Base-by-base conservation (phyloP, 306 rosid species). In the Cucumis melo region DNA sequence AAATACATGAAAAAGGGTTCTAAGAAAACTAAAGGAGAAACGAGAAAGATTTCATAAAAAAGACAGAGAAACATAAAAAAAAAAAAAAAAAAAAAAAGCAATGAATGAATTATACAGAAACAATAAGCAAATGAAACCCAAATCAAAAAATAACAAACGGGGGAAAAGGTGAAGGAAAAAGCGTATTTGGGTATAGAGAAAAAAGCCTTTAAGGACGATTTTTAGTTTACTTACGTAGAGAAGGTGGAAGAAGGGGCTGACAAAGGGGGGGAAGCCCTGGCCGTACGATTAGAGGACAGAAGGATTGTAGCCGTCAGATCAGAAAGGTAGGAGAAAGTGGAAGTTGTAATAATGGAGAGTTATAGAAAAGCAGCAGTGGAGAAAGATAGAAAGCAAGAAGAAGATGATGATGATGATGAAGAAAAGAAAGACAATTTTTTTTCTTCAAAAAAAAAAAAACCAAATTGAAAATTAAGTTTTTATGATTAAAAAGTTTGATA, bases 291-390 rank as follows among this genome's bases (percentile, higher is more conserved):
- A 81, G 80, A 73, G 85, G 83, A 84, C 80, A 84, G 84, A 83
- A 81, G 85, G 91, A 94, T 87, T 86, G 84, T 59, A 79, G 87
- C 89, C 98, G 96, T 88, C 80, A 86, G 91, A 93, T 89, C 86
- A 87, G 85, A 87, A 81, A 41, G 82, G 15, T 29, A 63, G 63
- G 66, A 13, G 73, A 46, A 51, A 62, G 63, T 39, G 60, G 20
- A 20, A 62, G 82, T 53, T 64, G 73, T 61, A 83, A 48, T 76
- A 70, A 77, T 78, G 79, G 83, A 81, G 79, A 55, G 85, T 62
- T 74, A 81, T 81, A 65, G 84, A 82, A 83, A 77, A 32, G 36
- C 36, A 32, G 73, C 83, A 20, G 79, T 53, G 74, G 62, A 57
- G 62, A 57, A 21, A 57, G 32, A 57, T 5, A 82, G 80, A 77